A percentile compares a stretch with the other conserved stretches of the same genome.
Evolutionary conservation across 2,329 filamentous ascomycete genomes (phyloP).

Genomic region (Colletotrichum camelliae): DNA sequence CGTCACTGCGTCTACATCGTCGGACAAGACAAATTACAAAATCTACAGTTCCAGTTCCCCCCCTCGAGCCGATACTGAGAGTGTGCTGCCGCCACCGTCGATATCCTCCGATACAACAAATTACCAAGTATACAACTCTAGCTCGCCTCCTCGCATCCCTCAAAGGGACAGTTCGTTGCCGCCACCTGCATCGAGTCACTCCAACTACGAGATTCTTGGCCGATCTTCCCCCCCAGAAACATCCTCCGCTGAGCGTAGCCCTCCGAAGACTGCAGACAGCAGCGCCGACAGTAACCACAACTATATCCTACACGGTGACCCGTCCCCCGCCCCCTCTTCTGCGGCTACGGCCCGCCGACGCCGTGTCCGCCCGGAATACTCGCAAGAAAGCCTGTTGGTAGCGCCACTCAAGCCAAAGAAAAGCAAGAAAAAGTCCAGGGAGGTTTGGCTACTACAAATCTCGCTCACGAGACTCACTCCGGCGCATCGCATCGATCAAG

Average conservation of each 20-base stretch:
- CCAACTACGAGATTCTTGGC: slow-evolving; percentile 58
- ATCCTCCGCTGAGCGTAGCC: slow-evolving; percentile 39
- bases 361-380: slow-evolving; percentile 51
- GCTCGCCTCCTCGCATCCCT: slow-evolving; percentile 41
- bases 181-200: slow-evolving; percentile 45
- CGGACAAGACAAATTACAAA: slow-evolving; percentile 62
- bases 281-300: slow-evolving; percentile 53
- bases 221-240: slow-evolving; percentile 53
- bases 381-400: slow-evolving; percentile 66
- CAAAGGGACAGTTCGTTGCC: slow-evolving; percentile 44
- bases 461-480: slow-evolving; percentile 56
- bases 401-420: slow-evolving; percentile 57
- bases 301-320: slow-evolving; percentile 57
- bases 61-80: slow-evolving; percentile 42
- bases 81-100: slow-evolving; percentile 37
- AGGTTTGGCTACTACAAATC: slow-evolving; percentile 54
- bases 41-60: slow-evolving; percentile 55
- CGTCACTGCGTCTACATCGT: slow-evolving; percentile 46
- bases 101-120: slow-evolving; percentile 58
- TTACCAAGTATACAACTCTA: slow-evolving; percentile 58
- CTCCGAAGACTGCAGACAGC: slow-evolving; percentile 40
- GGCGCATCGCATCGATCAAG: slow-evolving; percentile 56
- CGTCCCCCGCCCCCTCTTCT: slow-evolving; percentile 45
- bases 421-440: slow-evolving; percentile 51
- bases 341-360: slow-evolving; percentile 36